Evolutionary conservation across 345 rosid genomes (phyloP).

Genomic region (Laguncularia racemosa): DNA sequence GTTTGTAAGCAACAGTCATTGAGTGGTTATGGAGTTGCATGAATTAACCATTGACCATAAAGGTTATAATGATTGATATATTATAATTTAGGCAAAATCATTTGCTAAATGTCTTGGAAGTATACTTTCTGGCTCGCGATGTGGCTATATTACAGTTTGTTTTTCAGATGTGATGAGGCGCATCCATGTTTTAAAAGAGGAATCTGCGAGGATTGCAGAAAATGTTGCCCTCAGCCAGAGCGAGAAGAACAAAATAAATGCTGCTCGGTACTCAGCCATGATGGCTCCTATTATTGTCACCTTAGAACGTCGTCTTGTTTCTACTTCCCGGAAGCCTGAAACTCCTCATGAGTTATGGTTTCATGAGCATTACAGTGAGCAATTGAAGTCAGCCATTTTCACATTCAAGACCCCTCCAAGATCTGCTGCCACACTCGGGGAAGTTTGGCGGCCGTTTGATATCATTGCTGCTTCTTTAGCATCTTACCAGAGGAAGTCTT

Average conservation of each 20-base stretch:
- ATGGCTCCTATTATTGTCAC: conserved; percentile 90
- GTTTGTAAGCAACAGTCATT: too few species aligned
- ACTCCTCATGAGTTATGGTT: conserved; percentile 93
- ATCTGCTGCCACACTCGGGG: conserved; percentile 63
- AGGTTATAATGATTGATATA: too few species aligned
- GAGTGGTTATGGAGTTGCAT: too few species aligned
- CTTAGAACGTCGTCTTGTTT: conserved; percentile 84
- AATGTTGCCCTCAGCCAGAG: conserved; percentile 76
- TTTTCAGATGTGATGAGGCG: conserved; percentile 81
- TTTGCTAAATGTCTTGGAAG: too few species aligned
- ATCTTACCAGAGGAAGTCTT: conserved; percentile 74
- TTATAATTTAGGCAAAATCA: too few species aligned
- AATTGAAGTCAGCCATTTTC: conserved; percentile 54
- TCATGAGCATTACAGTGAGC: conserved; percentile 58
- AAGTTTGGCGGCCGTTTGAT: conserved; percentile 86
- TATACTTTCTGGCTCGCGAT: too few species aligned
- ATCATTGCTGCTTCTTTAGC: conserved; percentile 77
- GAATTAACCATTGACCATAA: too few species aligned
- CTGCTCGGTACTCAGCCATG: conserved; percentile 90
- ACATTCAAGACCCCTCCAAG: conserved; percentile 71
- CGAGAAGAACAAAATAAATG: conserved; percentile 83
- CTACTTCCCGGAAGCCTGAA: conserved; percentile 80
- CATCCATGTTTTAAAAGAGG: conserved; percentile 76
- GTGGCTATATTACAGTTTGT: background rate
- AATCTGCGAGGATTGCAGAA: conserved; percentile 78